Conservation (phyloP, 345 rosid species). For the Aethionema arabicum region DNA sequence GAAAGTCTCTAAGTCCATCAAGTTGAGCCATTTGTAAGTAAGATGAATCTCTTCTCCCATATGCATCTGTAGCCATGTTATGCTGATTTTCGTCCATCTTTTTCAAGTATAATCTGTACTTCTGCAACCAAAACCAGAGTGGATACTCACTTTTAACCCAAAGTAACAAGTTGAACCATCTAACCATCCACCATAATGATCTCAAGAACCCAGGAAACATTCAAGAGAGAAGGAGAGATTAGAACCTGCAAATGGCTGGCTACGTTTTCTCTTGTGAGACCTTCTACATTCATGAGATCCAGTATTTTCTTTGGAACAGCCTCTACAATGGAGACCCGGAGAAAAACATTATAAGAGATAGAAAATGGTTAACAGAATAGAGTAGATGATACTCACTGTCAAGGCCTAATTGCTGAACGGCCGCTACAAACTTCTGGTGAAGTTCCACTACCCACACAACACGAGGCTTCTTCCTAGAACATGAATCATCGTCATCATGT, state of each 20-base stretch:
- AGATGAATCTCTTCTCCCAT: constrained; percentile 56
- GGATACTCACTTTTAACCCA: too few relatives aligned
- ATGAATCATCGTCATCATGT: constrained; percentile 60
- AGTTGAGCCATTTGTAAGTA: constrained; percentile 51
- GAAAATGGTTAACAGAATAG: not conserved
- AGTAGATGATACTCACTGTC: constrained; percentile 62
- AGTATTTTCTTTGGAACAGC: constrained; percentile 96
- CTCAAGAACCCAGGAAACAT: not conserved
- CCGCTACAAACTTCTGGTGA: constrained; percentile 79
- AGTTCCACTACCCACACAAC: constrained; percentile 88
- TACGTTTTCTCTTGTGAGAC: constrained; percentile 93
- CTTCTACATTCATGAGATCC: constrained; percentile 85
- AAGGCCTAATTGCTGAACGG: constrained; percentile 81
- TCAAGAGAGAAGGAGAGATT: not conserved
- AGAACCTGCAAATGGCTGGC: constrained; percentile 95
- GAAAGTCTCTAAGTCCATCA: constrained; percentile 59
- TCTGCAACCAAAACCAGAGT: constrained; percentile 46
- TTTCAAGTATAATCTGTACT: constrained; percentile 82
- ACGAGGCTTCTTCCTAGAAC: constrained; percentile 78
- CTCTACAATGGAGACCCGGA: constrained; percentile 47
- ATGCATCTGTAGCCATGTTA: constrained; percentile 49
- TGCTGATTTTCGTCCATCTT: constrained; percentile 57
- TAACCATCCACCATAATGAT: constrained; percentile 12
- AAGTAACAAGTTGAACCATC: constrained; percentile 2
- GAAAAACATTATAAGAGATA: constrained; percentile 10